Evolutionary conservation across 2,329 filamentous ascomycete species (phyloP).

Genomic region (Paradendryphiella salina): DNA sequence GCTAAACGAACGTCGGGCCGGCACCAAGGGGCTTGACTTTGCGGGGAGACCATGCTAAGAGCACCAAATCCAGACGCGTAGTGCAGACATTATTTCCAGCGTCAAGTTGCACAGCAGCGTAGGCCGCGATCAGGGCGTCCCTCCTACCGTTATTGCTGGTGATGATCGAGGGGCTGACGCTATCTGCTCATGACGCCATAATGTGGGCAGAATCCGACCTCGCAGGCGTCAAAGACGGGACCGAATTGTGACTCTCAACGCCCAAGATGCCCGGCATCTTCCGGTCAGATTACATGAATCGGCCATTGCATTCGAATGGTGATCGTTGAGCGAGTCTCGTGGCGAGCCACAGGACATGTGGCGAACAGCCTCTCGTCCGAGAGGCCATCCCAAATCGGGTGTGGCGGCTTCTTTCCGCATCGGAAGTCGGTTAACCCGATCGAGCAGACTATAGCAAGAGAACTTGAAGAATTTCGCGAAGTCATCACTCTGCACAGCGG

Average conservation of each 20-base stretch:
- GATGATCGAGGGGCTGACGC: background rate
- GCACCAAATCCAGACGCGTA: slow-evolving; percentile 12
- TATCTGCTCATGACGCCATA: background rate
- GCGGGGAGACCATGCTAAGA: slow-evolving; percentile 38
- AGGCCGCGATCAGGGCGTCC: background rate
- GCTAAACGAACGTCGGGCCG: slow-evolving; percentile 27
- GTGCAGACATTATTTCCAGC: slow-evolving; percentile 21
- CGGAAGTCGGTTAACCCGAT: slow-evolving; percentile 14
- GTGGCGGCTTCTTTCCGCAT: slow-evolving; percentile 24
- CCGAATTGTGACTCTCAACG: background rate
- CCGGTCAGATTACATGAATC: slow-evolving; percentile 5
- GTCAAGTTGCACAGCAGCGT: slow-evolving; percentile 17
- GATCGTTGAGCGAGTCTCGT: background rate
- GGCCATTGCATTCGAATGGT: background rate
- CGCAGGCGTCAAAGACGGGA: background rate
- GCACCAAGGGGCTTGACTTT: slow-evolving; percentile 28
- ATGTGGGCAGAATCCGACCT: background rate
- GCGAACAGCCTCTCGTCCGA: slow-evolving; percentile 32
- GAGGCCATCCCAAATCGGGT: slow-evolving; percentile 12
- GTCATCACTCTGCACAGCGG: background rate
- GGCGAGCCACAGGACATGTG: slow-evolving; percentile 1
- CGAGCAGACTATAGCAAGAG: slow-evolving; percentile 8
- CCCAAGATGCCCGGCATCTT: slow-evolving; percentile 2
- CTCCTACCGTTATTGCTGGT: background rate
- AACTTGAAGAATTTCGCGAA: background rate